These are phyloP conservation scores for Escallonia rubra DNA, from an alignment of 129 eudicot species.

Conservation along the genomic window DNA sequence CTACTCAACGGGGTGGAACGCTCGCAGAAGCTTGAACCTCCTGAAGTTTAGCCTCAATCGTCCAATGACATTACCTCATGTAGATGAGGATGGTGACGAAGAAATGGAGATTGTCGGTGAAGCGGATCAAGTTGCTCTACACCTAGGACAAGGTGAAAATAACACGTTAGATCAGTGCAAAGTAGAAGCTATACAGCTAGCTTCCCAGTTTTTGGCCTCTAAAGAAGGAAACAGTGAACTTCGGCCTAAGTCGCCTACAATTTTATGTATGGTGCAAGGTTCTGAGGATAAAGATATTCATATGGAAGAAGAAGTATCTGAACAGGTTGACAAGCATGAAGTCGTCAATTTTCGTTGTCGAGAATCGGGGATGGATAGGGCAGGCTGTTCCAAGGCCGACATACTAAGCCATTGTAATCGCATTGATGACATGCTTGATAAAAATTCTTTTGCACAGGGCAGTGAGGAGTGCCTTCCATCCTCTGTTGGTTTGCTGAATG, in stretches of 20 bases:
- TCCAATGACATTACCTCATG: slow-evolving; percentile 54
- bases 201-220: slow-evolving; percentile 2
- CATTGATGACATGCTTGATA: slow-evolving; percentile 9
- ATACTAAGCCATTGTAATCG: too few relatives aligned
- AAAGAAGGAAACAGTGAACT: neutral
- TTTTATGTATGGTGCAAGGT: slow-evolving; percentile 15
- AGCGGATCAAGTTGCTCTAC: slow-evolving; percentile 28
- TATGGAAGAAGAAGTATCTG: slow-evolving; percentile 50
- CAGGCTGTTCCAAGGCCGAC: slow-evolving; percentile 5
- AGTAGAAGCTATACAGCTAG: slow-evolving; percentile 4
- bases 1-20: slow-evolving; percentile 79
- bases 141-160: slow-evolving; percentile 28
- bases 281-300: slow-evolving; percentile 40
- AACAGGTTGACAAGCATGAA: slow-evolving; percentile 35
- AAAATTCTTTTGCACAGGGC: slow-evolving; percentile 16
- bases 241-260: neutral
- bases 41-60: slow-evolving; percentile 85
- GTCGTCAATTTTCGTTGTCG: slow-evolving; percentile 2
- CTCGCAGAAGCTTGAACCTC: slow-evolving; percentile 88
- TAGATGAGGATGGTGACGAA: slow-evolving; percentile 79
- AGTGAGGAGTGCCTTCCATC: slow-evolving; percentile 12
- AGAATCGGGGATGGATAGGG: neutral
- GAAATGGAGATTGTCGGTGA: slow-evolving; percentile 92
- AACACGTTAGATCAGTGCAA: slow-evolving; percentile 17
- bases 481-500: slow-evolving; percentile 9